A percentile compares a stretch with the other conserved stretches of the same genome.
Conservation (phyloP, 148 eudicot species). For the Chenopodium berlandieri region DNA sequence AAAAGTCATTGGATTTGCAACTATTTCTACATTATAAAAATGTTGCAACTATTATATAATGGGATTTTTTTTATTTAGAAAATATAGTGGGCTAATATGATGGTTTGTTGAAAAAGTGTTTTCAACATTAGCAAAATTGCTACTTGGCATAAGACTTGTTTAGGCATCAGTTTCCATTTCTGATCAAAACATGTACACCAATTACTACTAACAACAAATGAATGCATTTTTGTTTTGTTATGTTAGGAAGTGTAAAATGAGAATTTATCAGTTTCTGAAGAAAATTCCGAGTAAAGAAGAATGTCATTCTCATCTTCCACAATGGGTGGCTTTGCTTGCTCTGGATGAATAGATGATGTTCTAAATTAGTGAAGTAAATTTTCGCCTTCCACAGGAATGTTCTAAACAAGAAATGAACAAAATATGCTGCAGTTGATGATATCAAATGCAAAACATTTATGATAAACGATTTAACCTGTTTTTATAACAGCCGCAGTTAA, state of each 20-base stretch:
- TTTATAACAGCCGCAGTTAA: conserved; percentile 28
- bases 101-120: background rate
- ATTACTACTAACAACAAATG: background rate
- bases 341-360: conserved; percentile 24
- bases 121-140: conserved; percentile 23
- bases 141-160: conserved; percentile 47
- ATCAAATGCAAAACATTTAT: background rate
- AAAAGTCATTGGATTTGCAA: no score
- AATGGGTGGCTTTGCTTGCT: conserved; percentile 39
- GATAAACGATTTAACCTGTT: conserved; percentile 44
- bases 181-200: conserved; percentile 22
- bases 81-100: no score
- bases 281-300: conserved; percentile 56
- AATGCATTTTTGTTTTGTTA: background rate
- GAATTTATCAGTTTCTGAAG: conserved; percentile 66
- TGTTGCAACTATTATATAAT: no score
- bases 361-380: conserved; percentile 19
- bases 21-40: no score
- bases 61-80: no score
- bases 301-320: conserved; percentile 51
- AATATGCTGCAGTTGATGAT: background rate
- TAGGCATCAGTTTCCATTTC: conserved; percentile 48
- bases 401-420: background rate
- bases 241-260: background rate
- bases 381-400: no score